Base-by-base conservation (phyloP, 768 basidiomycete genomes). In the Lyophyllum decastes region DNA sequence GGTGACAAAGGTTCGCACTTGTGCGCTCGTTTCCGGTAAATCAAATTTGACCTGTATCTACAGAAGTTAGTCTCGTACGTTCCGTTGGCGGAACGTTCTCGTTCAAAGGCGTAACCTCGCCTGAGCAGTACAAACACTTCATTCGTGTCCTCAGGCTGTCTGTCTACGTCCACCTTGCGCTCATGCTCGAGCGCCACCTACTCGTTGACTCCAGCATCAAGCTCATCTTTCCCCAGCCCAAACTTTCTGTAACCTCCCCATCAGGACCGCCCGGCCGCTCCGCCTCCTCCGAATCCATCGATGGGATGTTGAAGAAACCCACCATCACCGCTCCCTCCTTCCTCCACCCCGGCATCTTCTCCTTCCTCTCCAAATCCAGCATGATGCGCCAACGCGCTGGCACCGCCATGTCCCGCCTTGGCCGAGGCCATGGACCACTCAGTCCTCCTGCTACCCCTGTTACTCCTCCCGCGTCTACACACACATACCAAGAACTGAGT, bases 71-170 rank as follows among this genome's bases (percentile, higher is more conserved):
- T n/a, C 57, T 70, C 34, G 47, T 70, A 4, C 73, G 70, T 25
- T 67, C 87, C 30, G 77, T 89, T 8, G 88, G 88, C 4, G 88
- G 88, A 0, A 86, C 81, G 1, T 89, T 90, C 65, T 65, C 73
- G 0, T 75, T 90, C 57, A 75, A 73, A 58, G 84, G 82, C 10
- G 62, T 80, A 14, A 68, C 68, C 12, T 79, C 82, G 1, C 65
- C 70, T 1, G 30, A 64, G 4, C 79, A 84, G 52, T 76, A 86
- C 60, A 59, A 63, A 2, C 57, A 76, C 0, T 74, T 90, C 0
- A 68, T 70, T 48, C 77, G 74, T 44, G 71, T 82, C 17, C 81
- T 90, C 16, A 78, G 81, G 16, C 61, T 88, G 10, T 64, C 79
- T 0, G 70, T 83, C 16, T 88, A 84, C 65, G 66, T 77, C 9